Base-by-base conservation (phyloP, 345 rosid genomes). In the Melaleuca alternifolia region DNA sequence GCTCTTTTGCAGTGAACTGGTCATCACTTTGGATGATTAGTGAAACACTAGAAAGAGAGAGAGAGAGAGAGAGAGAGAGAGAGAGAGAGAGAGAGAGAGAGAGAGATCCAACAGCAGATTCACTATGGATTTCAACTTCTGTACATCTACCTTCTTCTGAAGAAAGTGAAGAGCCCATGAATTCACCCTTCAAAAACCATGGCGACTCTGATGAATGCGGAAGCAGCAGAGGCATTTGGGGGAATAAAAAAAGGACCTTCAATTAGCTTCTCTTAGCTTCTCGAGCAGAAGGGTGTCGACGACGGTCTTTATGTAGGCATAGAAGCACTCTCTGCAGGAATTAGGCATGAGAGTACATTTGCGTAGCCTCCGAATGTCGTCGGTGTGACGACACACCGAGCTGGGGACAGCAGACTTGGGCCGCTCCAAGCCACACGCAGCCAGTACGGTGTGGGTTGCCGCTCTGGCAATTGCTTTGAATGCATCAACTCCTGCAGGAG, bases 401-500 rank as follows among this genome's bases (percentile, higher is more conserved):
- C 87, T 46, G 15, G 51, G 87, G 51, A 51, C 21, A 9, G 77
- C 41, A 20, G 90, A 82, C 86, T 90, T 87, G 21, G 93, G 87
- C 33, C 86, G 93, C 88, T 86, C 91, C 50, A 92, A 87, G 50
- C 93, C 93, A 86, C 92, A 93, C 1, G 90, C 94, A 14, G 92
- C 94, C 91, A 92, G 86, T 62, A 90, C 87, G 65, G 94, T 87
- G 81, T 93, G 94, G 2, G 94, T 94, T 20, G 93, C 91, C 28
- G 84, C 87, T 88, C 94, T 89, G 3, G 94, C 94, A 5, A 93
- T 89, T 88, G 87, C 91, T 89, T 93, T 94, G 85, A 92, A 94
- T 21, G 71, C 54, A 82, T 91, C 83, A 10, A 87, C 87, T 85
- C 89, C 94, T 93, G 91, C 91, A 87, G 20, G 83, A 50, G 37